A percentile compares a stretch with the other conserved stretches of the same genome.
Conservation (phyloP, 352 stramenopile species). For the Phytophthora pinifolia region DNA sequence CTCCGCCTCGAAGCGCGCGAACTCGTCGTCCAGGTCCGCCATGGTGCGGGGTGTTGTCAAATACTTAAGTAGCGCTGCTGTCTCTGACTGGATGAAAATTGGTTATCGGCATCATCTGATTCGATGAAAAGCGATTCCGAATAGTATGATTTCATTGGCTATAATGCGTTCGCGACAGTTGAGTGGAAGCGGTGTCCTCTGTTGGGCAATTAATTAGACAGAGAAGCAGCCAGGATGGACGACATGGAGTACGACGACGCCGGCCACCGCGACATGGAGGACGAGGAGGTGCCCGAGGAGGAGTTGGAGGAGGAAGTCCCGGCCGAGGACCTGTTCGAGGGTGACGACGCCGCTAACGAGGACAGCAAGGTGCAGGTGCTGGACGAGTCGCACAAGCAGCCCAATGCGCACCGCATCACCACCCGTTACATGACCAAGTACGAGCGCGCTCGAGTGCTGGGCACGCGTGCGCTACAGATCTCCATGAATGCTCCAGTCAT, state of each 20-base stretch:
- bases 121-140: slow-evolving; percentile 9
- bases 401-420: slow-evolving; percentile 92
- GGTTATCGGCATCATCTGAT: neutral
- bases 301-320: slow-evolving; percentile 70
- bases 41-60: slow-evolving; percentile 24
- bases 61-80: neutral
- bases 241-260: slow-evolving; percentile 88
- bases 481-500: slow-evolving; percentile 97
- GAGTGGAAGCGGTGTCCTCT: slow-evolving; percentile 22
- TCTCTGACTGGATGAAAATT: slow-evolving; percentile 14
- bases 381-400: slow-evolving; percentile 85
- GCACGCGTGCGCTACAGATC: slow-evolving; percentile 98
- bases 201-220: slow-evolving; percentile 6
- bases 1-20: slow-evolving; percentile 82
- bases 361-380: slow-evolving; percentile 76
- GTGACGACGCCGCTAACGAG: slow-evolving; percentile 50
- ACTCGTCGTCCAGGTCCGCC: slow-evolving; percentile 75
- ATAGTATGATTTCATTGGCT: slow-evolving; percentile 18
- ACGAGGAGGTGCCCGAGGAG: slow-evolving; percentile 83
- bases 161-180: slow-evolving; percentile 13
- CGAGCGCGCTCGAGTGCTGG: slow-evolving; percentile 97
- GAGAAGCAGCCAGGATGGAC: slow-evolving; percentile 51
- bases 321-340: slow-evolving; percentile 73
- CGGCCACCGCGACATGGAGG: slow-evolving; percentile 74
- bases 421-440: slow-evolving; percentile 99